These are phyloP conservation scores for Lepidium didymum DNA, from an alignment of 345 rosid genomes.

Conservation along the genomic window DNA sequence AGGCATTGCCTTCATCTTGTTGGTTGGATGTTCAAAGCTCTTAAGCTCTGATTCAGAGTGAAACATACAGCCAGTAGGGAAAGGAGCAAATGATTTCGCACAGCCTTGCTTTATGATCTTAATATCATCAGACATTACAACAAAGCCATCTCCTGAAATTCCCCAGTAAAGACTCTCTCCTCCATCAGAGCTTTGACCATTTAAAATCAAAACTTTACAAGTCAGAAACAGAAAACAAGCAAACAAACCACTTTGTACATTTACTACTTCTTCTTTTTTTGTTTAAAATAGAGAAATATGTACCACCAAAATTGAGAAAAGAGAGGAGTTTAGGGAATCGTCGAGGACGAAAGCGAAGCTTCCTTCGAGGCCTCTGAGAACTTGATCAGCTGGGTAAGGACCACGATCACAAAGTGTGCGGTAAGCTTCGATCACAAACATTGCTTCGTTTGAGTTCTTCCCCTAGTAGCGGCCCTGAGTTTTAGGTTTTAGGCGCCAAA, in stretches of 20 bases:
- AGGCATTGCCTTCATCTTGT: slow-evolving; percentile 75
- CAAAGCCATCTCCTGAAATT: slow-evolving; percentile 76
- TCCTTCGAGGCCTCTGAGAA: slow-evolving; percentile 81
- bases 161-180: slow-evolving; percentile 82
- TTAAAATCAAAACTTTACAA: neutral
- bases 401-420: slow-evolving; percentile 86
- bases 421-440: slow-evolving; percentile 80
- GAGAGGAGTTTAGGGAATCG: slow-evolving; percentile 60
- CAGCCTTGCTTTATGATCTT: slow-evolving; percentile 74
- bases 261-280: neutral
- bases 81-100: slow-evolving; percentile 93
- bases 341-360: slow-evolving; percentile 81
- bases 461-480: too few species aligned
- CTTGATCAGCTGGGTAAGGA: slow-evolving; percentile 92
- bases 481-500: too few species aligned
- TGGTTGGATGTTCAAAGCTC: slow-evolving; percentile 88
- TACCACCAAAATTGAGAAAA: slow-evolving; percentile 89
- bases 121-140: slow-evolving; percentile 72
- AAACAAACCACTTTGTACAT: neutral
- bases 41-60: slow-evolving; percentile 66
- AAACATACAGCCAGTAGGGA: slow-evolving; percentile 84
- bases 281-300: neutral
- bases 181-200: slow-evolving; percentile 65
- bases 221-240: neutral
- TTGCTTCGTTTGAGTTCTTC: slow-evolving; percentile 67